Evolutionary conservation across 2,329 filamentous ascomycete genomes (phyloP).

Genomic region (Colletotrichum eremochloae): DNA sequence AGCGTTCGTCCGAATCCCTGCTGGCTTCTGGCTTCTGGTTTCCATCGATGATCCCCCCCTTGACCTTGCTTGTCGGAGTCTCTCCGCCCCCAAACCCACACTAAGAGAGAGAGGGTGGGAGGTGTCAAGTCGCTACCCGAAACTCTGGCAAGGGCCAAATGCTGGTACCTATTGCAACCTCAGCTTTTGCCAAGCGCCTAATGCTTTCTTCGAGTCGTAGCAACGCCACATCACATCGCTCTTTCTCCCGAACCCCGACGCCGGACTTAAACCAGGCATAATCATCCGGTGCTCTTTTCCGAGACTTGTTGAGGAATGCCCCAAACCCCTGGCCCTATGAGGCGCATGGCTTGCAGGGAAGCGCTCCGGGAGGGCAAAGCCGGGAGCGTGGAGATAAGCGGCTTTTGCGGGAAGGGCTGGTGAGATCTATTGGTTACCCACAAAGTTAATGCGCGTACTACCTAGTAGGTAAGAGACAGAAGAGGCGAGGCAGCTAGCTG

Average conservation of each 20-base stretch:
- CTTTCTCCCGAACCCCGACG: conserved; percentile 8
- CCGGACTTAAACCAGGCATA: background rate
- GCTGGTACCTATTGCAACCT: conserved; percentile 24
- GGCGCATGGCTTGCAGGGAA: conserved; percentile 35
- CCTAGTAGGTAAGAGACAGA: background rate
- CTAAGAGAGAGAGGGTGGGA: conserved; percentile 7
- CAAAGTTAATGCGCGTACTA: background rate
- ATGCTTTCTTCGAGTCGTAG: background rate
- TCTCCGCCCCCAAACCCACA: conserved; percentile 33
- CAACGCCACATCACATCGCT: background rate
- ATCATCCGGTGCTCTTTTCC: conserved; percentile 8
- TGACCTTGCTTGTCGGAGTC: conserved; percentile 19
- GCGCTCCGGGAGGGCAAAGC: background rate
- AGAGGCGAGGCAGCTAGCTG: conserved; percentile 22
- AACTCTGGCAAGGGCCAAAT: conserved; percentile 36
- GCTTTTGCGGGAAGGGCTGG: conserved; percentile 16
- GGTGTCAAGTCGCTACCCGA: conserved; percentile 39
- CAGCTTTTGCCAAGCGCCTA: conserved; percentile 15
- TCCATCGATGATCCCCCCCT: conserved; percentile 1
- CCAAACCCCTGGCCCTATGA: conserved; percentile 25
- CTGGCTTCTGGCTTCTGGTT: conserved; percentile 21
- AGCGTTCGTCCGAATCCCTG: conserved; percentile 31
- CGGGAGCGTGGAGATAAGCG: conserved; percentile 21
- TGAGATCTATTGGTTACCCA: conserved; percentile 1
- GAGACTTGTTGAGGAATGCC: conserved; percentile 7